These are phyloP conservation scores for Fusarium domesticum DNA, from an alignment of 2,329 filamentous ascomycete species.

Conservation along the genomic window DNA sequence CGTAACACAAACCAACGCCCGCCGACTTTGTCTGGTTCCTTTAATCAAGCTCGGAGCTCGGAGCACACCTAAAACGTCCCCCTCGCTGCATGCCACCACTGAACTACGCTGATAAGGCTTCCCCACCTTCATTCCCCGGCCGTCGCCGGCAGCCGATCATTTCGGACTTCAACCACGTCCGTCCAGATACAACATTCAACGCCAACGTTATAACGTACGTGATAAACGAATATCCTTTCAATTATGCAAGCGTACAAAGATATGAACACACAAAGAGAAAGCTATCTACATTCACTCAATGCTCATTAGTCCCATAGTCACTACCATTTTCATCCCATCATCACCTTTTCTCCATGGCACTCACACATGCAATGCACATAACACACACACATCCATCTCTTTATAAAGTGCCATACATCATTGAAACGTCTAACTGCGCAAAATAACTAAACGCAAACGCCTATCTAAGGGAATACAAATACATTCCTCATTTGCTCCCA, in stretches of 20 bases:
- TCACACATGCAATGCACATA: no score
- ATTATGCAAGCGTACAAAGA: no score
- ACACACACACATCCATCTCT: neutral
- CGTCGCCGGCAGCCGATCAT: slow-evolving; percentile 27
- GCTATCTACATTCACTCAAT: no score
- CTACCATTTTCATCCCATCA: no score
- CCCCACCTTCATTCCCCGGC: slow-evolving; percentile 22
- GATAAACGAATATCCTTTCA: no score
- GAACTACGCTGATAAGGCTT: slow-evolving; percentile 29
- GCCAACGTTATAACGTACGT: no score
- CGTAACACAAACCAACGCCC: neutral
- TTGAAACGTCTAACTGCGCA: slow-evolving; percentile 23
- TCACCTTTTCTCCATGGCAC: no score
- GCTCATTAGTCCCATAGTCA: no score
- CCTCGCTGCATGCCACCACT: no score
- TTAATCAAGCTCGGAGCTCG: slow-evolving; percentile 3
- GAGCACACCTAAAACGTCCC: slow-evolving; percentile 8
- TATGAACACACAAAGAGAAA: no score
- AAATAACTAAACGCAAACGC: slow-evolving; percentile 22
- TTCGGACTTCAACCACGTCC: neutral
- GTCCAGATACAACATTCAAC: no score
- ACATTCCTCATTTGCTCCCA: neutral
- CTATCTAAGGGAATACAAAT: slow-evolving; percentile 11
- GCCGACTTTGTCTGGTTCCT: neutral
- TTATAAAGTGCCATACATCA: slow-evolving; percentile 13